Percentiles rank a stretch among this genome's conserved stretches.
Conservation (phyloP, 169 alveolate species). For the Cryptosporidium parvum region DNA sequence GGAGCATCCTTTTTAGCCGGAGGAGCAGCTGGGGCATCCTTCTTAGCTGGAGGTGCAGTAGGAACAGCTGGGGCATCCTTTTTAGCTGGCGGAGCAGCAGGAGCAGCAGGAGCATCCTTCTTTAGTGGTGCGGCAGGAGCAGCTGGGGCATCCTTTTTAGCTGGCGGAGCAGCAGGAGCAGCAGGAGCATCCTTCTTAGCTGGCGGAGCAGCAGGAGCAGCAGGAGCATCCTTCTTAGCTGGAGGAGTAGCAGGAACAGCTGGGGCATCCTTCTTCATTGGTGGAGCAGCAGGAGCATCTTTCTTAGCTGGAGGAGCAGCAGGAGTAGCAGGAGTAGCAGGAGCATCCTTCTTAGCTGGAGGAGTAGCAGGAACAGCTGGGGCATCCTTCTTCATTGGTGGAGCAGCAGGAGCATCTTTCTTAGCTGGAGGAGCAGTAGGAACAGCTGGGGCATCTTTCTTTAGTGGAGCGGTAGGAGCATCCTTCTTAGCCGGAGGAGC, state of each 20-base stretch:
- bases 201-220: not conserved
- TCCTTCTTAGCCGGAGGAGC: too few relatives aligned
- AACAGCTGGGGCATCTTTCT: conserved; percentile 8
- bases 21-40: not conserved
- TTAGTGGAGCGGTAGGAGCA: not conserved
- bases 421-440: not conserved
- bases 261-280: not conserved
- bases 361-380: not conserved
- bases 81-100: not conserved
- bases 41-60: not conserved
- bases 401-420: not conserved
- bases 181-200: conserved; percentile 9
- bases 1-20: conserved; percentile 16
- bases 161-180: too few relatives aligned
- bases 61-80: not conserved
- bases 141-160: not conserved
- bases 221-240: not conserved
- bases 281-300: not conserved
- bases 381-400: not conserved
- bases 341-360: not conserved
- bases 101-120: not conserved
- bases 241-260: conserved; percentile 2
- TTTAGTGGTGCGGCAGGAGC: not conserved
- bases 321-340: not conserved
- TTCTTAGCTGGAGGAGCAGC: not conserved